Percentiles rank a stretch among this genome's conserved stretches.
These are phyloP conservation scores for Xanthoparmelia taractica DNA, from an alignment of 495 filamentous ascomycete species.

Conservation along the genomic window DNA sequence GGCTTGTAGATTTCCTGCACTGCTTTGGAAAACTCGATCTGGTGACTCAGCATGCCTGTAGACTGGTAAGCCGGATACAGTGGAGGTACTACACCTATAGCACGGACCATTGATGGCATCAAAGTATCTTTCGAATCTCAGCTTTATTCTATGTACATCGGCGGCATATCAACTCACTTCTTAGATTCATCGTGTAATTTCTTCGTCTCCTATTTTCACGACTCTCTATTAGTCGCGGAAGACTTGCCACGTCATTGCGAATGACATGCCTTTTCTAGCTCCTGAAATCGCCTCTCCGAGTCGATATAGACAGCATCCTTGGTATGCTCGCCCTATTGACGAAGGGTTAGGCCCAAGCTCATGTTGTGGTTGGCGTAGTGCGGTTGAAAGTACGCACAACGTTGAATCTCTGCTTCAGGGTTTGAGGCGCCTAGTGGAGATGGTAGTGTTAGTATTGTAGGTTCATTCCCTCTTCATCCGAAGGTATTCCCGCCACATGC, in stretches of 20 bases:
- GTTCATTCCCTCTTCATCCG: not conserved
- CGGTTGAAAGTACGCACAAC: constrained; percentile 42
- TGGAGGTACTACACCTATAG: not conserved
- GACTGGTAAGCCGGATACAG: constrained; percentile 20
- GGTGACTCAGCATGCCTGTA: constrained; percentile 85
- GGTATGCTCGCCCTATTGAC: constrained; percentile 66
- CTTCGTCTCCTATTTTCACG: constrained; percentile 64
- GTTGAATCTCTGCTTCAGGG: constrained; percentile 85
- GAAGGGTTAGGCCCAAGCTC: not conserved
- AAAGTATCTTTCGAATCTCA: constrained; percentile 53
- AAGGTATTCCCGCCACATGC: constrained; percentile 25
- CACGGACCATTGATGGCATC: constrained; percentile 79
- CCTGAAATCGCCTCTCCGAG: constrained; percentile 86
- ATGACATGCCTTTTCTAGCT: constrained; percentile 60
- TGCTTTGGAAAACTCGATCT: constrained; percentile 96
- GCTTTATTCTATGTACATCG: not conserved
- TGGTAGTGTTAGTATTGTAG: not conserved
- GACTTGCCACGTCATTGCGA: not conserved
- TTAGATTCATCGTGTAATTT: constrained; percentile 89
- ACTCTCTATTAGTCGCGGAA: constrained; percentile 15
- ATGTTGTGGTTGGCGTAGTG: not conserved
- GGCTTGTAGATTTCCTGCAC: constrained; percentile 96
- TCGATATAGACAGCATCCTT: constrained; percentile 93
- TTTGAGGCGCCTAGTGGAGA: constrained; percentile 67
- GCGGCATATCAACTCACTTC: constrained; percentile 49